Percentiles rank a stretch among this genome's conserved stretches.
phyloP scores from a whole-genome alignment of 169 alveolate species.

The Plasmodium inui region DNA sequence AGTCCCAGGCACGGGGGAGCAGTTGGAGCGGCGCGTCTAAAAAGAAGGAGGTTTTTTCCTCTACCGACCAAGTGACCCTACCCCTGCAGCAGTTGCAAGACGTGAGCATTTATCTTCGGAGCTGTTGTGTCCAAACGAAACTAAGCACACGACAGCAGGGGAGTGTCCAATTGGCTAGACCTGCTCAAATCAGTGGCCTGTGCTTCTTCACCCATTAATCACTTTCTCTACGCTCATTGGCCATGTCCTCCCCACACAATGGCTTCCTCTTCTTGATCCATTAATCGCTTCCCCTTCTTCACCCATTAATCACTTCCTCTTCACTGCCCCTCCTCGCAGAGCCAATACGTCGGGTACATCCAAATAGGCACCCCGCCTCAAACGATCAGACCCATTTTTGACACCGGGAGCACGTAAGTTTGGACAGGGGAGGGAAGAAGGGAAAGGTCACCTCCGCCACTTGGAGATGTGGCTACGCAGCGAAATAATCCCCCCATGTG shows the following conservation, averaged over 20 bases:
- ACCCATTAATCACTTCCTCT: not conserved
- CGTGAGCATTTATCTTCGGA: slow-evolving; percentile 4
- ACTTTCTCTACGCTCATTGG: not conserved
- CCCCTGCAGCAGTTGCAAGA: slow-evolving; percentile 63
- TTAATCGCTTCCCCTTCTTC: not conserved
- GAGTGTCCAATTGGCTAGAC: not conserved
- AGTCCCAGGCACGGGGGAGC: not conserved
- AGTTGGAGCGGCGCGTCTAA: not conserved
- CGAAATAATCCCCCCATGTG: not conserved
- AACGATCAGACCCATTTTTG: slow-evolving; percentile 85
- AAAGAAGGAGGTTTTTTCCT: not conserved
- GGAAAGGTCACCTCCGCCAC: not conserved
- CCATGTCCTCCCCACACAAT: not conserved
- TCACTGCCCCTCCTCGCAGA: not conserved
- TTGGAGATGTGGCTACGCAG: not conserved
- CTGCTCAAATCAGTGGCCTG: not conserved
- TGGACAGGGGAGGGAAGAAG: not conserved
- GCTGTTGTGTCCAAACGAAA: not conserved
- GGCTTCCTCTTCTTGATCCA: not conserved
- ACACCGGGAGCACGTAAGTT: slow-evolving; percentile 90
- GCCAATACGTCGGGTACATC: slow-evolving; percentile 81
- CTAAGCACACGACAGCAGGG: not conserved
- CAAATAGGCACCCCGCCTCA: slow-evolving; percentile 88
- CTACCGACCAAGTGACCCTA: slow-evolving; percentile 10
- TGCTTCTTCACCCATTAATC: not conserved